phyloP scores from a whole-genome alignment of 139 green algal species.

The Chlorokybus atmophyticus region DNA sequence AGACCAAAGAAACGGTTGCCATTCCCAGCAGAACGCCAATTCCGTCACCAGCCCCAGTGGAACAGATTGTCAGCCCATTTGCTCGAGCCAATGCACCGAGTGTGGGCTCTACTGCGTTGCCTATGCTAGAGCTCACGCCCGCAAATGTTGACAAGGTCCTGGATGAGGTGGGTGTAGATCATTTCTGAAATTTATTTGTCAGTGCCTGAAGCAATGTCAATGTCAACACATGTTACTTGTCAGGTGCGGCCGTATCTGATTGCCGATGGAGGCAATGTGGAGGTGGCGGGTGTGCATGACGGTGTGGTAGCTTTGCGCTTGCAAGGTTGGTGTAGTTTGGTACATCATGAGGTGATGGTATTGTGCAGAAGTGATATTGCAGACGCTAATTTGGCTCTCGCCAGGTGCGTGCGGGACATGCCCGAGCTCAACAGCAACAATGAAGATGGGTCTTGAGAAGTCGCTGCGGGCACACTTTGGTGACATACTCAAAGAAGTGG shows the following conservation, averaged over 20 bases:
- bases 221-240: too few relatives aligned
- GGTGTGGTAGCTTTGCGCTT: slow-evolving; percentile 61
- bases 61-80: slow-evolving; percentile 58
- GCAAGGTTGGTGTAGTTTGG: slow-evolving; percentile 25
- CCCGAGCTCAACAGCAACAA: slow-evolving; percentile 58
- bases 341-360: not conserved
- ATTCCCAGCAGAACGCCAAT: not conserved
- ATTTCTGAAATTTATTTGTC: too few relatives aligned
- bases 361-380: slow-evolving; percentile 6
- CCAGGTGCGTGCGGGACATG: slow-evolving; percentile 74
- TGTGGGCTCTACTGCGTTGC: not conserved
- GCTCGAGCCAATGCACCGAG: slow-evolving; percentile 33
- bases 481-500: slow-evolving; percentile 27
- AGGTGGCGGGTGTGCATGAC: slow-evolving; percentile 58
- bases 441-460: slow-evolving; percentile 88
- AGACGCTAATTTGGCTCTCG: too few relatives aligned
- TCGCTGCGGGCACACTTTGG: slow-evolving; percentile 10
- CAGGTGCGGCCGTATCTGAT: slow-evolving; percentile 86
- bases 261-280: slow-evolving; percentile 83
- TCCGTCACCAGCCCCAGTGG: not conserved
- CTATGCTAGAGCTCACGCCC: slow-evolving; percentile 6
- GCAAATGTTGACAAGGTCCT: slow-evolving; percentile 19
- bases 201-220: too few relatives aligned
- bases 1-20: slow-evolving; percentile 49
- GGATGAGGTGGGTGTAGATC: too few relatives aligned